Evolutionary conservation across 176 grass and related monocot species (phyloP).

Genomic region (Guadua angustifolia): DNA sequence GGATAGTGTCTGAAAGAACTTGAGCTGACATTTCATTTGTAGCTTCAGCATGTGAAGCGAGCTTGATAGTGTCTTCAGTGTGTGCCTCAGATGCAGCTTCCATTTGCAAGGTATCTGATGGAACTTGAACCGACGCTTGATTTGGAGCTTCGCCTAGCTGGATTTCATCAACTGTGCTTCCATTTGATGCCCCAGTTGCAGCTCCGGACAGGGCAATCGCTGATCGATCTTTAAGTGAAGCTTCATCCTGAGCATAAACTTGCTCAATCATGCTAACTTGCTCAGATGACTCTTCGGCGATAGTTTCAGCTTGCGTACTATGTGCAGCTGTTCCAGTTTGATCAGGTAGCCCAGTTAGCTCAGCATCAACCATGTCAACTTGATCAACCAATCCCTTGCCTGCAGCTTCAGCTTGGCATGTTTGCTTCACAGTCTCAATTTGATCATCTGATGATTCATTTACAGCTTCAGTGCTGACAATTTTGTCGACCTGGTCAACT

Average conservation of each 20-base stretch:
- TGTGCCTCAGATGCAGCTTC: slow-evolving; percentile 5
- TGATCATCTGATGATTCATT: slow-evolving; percentile 25
- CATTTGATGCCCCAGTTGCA: slow-evolving; percentile 26
- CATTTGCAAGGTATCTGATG: slow-evolving; percentile 12
- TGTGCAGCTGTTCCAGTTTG: slow-evolving; percentile 11
- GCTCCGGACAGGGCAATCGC: background rate
- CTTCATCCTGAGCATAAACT: slow-evolving; percentile 20
- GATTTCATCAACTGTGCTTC: background rate
- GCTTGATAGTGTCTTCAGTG: background rate
- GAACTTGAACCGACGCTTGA: background rate
- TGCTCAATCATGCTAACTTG: slow-evolving; percentile 16
- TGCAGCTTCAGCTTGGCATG: slow-evolving; percentile 38
- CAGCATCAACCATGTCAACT: slow-evolving; percentile 21
- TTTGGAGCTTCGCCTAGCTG: background rate
- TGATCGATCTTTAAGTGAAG: background rate
- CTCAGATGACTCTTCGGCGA: slow-evolving; percentile 24
- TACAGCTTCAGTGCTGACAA: slow-evolving; percentile 28
- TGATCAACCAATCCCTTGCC: slow-evolving; percentile 30
- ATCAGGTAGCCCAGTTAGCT: slow-evolving; percentile 10
- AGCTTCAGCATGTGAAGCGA: slow-evolving; percentile 7
- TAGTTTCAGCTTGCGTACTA: slow-evolving; percentile 32
- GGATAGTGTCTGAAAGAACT: slow-evolving; percentile 26
- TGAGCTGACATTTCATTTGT: background rate
- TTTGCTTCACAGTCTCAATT: slow-evolving; percentile 27
- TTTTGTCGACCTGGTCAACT: slow-evolving; percentile 42